Evolutionary conservation across 208 protist genomes (phyloP).

Genomic region (Leptomonas seymouri): DNA sequence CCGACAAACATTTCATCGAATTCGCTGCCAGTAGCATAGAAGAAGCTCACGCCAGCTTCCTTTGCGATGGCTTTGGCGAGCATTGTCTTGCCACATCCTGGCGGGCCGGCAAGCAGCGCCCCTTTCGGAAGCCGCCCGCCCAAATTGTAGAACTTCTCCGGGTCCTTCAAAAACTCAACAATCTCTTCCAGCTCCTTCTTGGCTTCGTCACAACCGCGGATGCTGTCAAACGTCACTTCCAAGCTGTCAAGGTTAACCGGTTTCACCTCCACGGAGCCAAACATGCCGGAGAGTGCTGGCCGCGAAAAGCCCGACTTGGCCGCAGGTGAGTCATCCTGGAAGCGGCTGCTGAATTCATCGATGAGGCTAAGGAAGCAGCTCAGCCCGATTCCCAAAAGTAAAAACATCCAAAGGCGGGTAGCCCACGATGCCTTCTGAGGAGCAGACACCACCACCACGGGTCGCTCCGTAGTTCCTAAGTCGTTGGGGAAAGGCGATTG

Average conservation of each 20-base stretch:
- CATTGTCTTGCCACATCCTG: slow-evolving; percentile 97
- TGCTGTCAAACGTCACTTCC: slow-evolving; percentile 85
- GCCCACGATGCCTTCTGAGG: slow-evolving; percentile 71
- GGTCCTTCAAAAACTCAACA: slow-evolving; percentile 95
- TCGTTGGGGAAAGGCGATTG: slow-evolving; percentile 38
- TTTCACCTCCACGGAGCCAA: slow-evolving; percentile 59
- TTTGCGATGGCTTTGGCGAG: slow-evolving; percentile 94
- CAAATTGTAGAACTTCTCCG: slow-evolving; percentile 92
- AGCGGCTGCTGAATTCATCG: slow-evolving; percentile 31
- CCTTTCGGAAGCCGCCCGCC: slow-evolving; percentile 97
- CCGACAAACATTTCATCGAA: slow-evolving; percentile 99
- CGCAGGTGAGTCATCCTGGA: slow-evolving; percentile 36
- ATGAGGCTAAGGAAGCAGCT: slow-evolving; percentile 57
- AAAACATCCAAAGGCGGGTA: slow-evolving; percentile 61
- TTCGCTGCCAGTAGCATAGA: slow-evolving; percentile 94
- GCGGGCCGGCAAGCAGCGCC: slow-evolving; percentile 97
- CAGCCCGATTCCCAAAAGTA: slow-evolving; percentile 80
- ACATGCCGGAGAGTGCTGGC: slow-evolving; percentile 39
- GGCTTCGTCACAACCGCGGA: slow-evolving; percentile 91
- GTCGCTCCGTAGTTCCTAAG: slow-evolving; percentile 76
- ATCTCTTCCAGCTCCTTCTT: slow-evolving; percentile 93
- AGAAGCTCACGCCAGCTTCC: slow-evolving; percentile 96
- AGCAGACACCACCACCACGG: slow-evolving; percentile 79
- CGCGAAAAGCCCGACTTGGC: slow-evolving; percentile 36
- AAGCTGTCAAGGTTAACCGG: slow-evolving; percentile 82